phyloP scores from a whole-genome alignment of 495 filamentous ascomycete species.

The Xylaria grammica region DNA sequence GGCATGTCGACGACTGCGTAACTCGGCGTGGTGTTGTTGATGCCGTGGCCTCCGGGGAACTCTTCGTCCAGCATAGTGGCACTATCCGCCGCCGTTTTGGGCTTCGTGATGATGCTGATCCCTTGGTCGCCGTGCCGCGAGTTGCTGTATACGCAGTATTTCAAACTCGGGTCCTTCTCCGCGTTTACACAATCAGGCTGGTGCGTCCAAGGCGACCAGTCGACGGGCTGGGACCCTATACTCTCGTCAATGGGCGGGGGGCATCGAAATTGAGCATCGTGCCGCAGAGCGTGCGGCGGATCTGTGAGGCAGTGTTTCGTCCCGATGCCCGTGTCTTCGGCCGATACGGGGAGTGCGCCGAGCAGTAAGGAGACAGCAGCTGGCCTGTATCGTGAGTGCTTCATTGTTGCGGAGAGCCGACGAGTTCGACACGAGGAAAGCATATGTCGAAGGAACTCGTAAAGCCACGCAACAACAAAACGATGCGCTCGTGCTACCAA shows the following conservation, averaged over 20 bases:
- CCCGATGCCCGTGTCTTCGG: slow-evolving; percentile 3
- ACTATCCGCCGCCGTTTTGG: slow-evolving; percentile 37
- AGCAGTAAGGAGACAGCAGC: neutral
- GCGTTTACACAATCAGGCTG: slow-evolving; percentile 36
- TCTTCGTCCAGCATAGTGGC: slow-evolving; percentile 34
- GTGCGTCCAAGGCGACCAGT: slow-evolving; percentile 47
- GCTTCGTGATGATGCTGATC: slow-evolving; percentile 43
- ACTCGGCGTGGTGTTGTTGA: slow-evolving; percentile 14
- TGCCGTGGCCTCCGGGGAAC: slow-evolving; percentile 21
- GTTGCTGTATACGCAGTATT: slow-evolving; percentile 48
- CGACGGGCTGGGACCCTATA: slow-evolving; percentile 22
- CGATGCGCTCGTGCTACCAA: neutral
- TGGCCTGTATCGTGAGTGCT: neutral
- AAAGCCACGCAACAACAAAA: neutral
- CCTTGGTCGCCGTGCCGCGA: slow-evolving; percentile 41
- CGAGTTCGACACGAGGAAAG: neutral
- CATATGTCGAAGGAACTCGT: neutral
- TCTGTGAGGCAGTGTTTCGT: slow-evolving; percentile 17
- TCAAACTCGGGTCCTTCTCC: slow-evolving; percentile 15
- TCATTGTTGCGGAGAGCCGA: neutral
- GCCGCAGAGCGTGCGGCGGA: slow-evolving; percentile 23
- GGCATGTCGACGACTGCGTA: slow-evolving; percentile 39
- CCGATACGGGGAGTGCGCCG: neutral
- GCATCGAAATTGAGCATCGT: slow-evolving; percentile 28
- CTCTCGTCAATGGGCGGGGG: slow-evolving; percentile 31